Evolutionary conservation across 345 rosid species (phyloP), one percentile per base, ranked within the genome.

Genomic region (Gossypium arboreum): DNA sequence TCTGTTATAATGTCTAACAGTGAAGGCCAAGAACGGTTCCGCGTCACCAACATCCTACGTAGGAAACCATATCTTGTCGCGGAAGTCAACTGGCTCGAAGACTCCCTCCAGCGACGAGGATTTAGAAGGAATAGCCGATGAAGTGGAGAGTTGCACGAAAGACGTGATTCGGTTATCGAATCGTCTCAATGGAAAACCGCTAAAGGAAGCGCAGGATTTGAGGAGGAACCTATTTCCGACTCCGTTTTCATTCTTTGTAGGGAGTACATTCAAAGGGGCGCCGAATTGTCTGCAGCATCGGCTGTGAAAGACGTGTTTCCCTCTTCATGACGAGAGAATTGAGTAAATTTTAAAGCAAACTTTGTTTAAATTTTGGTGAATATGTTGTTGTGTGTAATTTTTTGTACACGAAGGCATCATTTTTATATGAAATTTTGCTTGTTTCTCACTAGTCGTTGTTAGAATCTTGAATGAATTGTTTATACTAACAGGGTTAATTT

Each of bases 291-390:
- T 1, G 98, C 98, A 1, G 98, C 97, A 22, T 90, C 95, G 7
- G 98, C 98, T 6, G 97, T 94, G 0, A 94, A 92, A 86, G 98
- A 92, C 63, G 97, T 87, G 48, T 92, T 94, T 68, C 94, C 98
- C 7, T 92, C 97, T 0, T 82, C 94, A n/a, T 80, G 76, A 78
- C 71, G 16, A 29, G 9, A 20, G 17, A 27, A 16, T 52, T 52
- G 20, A 69, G 58, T 16, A 48, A 68, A 34, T 34, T 48, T 16
- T 25, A 3, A 48, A 51, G 58, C 44, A 9, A 68, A 68, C 56
- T 50, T 68, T 15, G 72, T 51, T 68, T 13, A 20, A 57, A 57
- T 0, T 57, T 57, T 57, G 61, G 61, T 20, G 61, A 50, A 50
- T 9, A 68, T 27, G 51, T 50, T 16, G 58, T 48, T 50, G 20